Base-by-base conservation (phyloP, 495 filamentous ascomycete genomes). In the Aspergillus ostianus region DNA sequence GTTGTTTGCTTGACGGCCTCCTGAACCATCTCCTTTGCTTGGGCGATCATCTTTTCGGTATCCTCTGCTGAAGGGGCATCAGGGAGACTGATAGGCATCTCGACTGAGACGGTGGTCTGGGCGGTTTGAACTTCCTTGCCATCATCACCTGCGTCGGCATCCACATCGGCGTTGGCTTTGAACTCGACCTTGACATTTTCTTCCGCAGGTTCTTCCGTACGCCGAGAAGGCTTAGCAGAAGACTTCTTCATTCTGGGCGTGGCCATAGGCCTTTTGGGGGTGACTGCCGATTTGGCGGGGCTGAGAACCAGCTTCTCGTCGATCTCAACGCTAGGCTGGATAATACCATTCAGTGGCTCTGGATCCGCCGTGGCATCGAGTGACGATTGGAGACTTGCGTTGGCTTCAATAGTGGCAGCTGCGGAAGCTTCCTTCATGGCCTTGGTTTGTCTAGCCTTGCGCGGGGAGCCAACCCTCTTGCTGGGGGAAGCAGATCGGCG, bases 21-120 rank as follows among this genome's bases (percentile, higher is more conserved):
- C 53, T 89, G 84, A 6, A 98, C 94, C 91, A 97, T 96, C 63
- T 86, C 85, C 70, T 89, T 91, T 7, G 94, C 94, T 71, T 90
- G 83, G 50, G 84, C 87, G 49, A 98, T 86, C 88, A 97, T 90
- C 32, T 87, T 81, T 56, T 89, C 79, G 0, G 92, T 85, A 53
- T 89, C 86, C 46, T 90, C 89, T 3, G 89, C 83, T 10, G 88
- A 80, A 0, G 90, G 89, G 10, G 90, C 73, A 45, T 92, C 86
- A 17, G 87, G 85, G 12, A 81, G 76, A 13, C 78, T 80, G 13
- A 87, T 79, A 12, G 90, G 88, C 73, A 90, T 75, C 65, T 96
- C 90, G 12, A 96, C 80, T 57, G 87, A 87, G 45, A 96, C 83
- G n/a, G 84, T 87, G 12, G 90, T 96, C 62, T 85, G 83, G 44